phyloP scores from a whole-genome alignment of 176 grass and related monocot genomes.

The Hsuehochloa calcarea region DNA sequence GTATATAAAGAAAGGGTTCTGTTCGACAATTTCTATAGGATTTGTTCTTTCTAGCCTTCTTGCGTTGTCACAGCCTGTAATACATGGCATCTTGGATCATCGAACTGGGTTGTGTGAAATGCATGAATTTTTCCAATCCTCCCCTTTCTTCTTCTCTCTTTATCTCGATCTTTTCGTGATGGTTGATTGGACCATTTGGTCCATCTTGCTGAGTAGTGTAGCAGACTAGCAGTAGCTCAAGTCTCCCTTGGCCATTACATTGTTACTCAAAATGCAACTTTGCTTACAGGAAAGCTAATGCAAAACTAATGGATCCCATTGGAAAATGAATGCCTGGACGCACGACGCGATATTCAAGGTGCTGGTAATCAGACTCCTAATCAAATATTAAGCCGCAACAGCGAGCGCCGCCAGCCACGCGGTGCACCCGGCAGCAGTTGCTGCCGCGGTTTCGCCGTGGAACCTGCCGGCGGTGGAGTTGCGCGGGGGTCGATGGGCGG shows the following conservation, averaged over 20 bases:
- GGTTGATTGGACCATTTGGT: neutral
- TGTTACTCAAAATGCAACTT: neutral
- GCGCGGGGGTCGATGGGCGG: constrained; percentile 33
- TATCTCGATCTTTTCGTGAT: neutral
- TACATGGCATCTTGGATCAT: neutral
- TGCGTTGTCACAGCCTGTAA: neutral
- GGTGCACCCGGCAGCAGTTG: neutral
- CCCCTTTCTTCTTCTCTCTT: neutral
- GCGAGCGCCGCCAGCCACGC: neutral
- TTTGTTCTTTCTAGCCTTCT: neutral
- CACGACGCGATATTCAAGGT: neutral
- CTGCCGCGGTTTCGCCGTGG: neutral
- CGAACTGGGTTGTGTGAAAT: neutral
- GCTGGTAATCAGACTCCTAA: neutral
- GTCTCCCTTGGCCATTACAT: neutral
- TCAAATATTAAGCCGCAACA: neutral
- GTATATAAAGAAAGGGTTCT: constrained; percentile 54
- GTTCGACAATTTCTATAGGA: constrained; percentile 14
- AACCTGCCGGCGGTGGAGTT: constrained; percentile 5
- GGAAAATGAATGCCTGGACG: neutral
- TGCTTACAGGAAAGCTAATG: neutral
- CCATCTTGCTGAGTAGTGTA: neutral
- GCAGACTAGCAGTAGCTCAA: neutral
- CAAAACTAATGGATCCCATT: neutral
- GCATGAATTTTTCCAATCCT: neutral